Percentiles rank a stretch among this genome's conserved stretches.
Conservation (phyloP, 2,329 filamentous ascomycete species). For the Diaporthe caulivora region DNA sequence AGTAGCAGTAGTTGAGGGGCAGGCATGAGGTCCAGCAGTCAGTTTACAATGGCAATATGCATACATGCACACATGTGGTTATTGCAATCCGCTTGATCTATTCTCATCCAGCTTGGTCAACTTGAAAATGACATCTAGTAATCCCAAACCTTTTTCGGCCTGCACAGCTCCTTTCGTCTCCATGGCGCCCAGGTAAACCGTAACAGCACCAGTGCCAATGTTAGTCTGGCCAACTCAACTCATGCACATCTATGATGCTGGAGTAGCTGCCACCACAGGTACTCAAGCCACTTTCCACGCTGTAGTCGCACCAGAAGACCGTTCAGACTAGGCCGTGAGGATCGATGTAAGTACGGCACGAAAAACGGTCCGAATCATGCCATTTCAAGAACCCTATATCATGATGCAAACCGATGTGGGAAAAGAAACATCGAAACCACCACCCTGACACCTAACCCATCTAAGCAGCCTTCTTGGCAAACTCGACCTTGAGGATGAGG, state of each 20-base stretch:
- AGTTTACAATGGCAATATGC: conserved; percentile 8
- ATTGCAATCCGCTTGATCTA: too few species aligned
- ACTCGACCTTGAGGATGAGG: conserved; percentile 88
- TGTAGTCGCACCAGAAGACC: background rate
- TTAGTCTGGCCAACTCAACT: too few species aligned
- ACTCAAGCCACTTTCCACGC: background rate
- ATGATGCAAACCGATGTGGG: background rate
- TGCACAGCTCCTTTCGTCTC: too few species aligned
- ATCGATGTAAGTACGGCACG: background rate
- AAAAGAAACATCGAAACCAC: background rate
- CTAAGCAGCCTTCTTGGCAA: conserved; percentile 79
- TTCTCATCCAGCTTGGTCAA: background rate
- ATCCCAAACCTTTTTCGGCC: background rate
- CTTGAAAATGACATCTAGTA: background rate
- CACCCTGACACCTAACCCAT: background rate
- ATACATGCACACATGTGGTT: background rate
- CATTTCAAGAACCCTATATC: conserved; percentile 12
- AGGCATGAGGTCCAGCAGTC: background rate
- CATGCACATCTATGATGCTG: background rate
- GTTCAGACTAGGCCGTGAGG: background rate
- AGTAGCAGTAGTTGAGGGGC: background rate
- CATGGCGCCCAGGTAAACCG: too few species aligned
- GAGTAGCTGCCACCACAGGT: too few species aligned
- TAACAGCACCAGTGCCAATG: too few species aligned
- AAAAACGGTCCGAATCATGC: conserved; percentile 9